Evolutionary conservation across 2,329 filamentous ascomycete genomes (phyloP).

Genomic region (Ophiostoma triangulosporum): DNA sequence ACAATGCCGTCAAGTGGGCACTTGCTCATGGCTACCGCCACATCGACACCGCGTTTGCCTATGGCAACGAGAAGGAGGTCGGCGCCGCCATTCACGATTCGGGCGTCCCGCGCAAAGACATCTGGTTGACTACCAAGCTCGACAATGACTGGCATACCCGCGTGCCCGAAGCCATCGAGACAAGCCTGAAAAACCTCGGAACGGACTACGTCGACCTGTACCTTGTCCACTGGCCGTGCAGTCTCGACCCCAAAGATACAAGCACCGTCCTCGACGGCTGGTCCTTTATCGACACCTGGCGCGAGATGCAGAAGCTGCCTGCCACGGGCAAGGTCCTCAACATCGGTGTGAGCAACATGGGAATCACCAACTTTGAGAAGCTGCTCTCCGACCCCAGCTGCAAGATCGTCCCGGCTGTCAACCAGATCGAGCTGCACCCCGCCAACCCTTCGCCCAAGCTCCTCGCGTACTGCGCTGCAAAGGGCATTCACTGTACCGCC

Average conservation of each 20-base stretch:
- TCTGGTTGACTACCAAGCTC: constrained; percentile 13
- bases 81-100: constrained; percentile 9
- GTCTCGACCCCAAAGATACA: constrained; percentile 1
- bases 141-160: constrained; percentile 9
- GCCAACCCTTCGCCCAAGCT: constrained; percentile 73
- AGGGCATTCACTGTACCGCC: constrained; percentile 62
- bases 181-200: constrained; percentile 10
- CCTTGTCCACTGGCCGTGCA: constrained; percentile 11
- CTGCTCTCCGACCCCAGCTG: constrained; percentile 52
- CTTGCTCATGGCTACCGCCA: constrained; percentile 11
- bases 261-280: constrained; percentile 6
- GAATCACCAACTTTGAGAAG: constrained; percentile 12
- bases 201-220: constrained; percentile 11
- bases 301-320: constrained; percentile 11
- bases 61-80: constrained; percentile 13
- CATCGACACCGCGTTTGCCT: constrained; percentile 11
- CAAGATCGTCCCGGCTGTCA: constrained; percentile 54
- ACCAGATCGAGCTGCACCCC: constrained; percentile 73
- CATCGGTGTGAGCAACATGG: constrained; percentile 13
- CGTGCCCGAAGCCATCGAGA: constrained; percentile 10
- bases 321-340: constrained; percentile 10
- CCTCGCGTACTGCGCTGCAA: constrained; percentile 55
- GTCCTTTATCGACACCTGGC: constrained; percentile 10
- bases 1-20: constrained; percentile 6
- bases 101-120: constrained; percentile 9